These are phyloP conservation scores for Tolypocladium tundrense DNA, from an alignment of 2,329 filamentous ascomycete species.

Conservation along the genomic window DNA sequence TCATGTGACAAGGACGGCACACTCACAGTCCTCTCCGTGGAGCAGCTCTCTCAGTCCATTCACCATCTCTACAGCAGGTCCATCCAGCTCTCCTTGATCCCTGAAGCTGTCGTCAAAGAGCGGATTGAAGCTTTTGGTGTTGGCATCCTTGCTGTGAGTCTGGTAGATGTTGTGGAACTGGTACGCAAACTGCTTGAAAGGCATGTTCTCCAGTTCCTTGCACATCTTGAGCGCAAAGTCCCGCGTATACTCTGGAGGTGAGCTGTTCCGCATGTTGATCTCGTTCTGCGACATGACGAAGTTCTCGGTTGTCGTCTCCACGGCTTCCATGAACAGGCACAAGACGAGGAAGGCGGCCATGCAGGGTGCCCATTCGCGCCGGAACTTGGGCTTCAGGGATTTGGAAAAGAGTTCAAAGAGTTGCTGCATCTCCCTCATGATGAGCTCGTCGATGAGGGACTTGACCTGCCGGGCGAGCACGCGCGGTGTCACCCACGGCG, in stretches of 20 bases:
- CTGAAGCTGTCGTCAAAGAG: conserved; percentile 34
- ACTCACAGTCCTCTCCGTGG: conserved; percentile 34
- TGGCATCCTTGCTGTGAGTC: conserved; percentile 40
- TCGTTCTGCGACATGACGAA: conserved; percentile 43
- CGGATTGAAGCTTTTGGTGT: conserved; percentile 43
- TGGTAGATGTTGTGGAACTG: conserved; percentile 52
- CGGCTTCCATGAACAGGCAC: conserved; percentile 48
- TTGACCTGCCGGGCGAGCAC: conserved; percentile 48
- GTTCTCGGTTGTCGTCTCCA: conserved; percentile 41
- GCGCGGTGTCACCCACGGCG: conserved; percentile 37
- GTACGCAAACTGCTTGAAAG: conserved; percentile 49
- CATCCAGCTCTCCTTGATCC: conserved; percentile 35
- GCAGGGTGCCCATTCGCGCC: conserved; percentile 45
- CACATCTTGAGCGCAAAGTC: conserved; percentile 35
- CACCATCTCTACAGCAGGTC: conserved; percentile 34
- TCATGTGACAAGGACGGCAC: not conserved
- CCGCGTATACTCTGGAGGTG: conserved; percentile 26
- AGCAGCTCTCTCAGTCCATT: conserved; percentile 32
- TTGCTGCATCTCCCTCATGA: conserved; percentile 38
- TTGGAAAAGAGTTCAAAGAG: conserved; percentile 44
- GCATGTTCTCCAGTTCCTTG: conserved; percentile 45
- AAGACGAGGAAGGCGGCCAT: conserved; percentile 45
- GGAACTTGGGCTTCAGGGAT: conserved; percentile 42
- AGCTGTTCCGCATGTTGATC: conserved; percentile 29
- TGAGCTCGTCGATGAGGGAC: conserved; percentile 43